Conservation (phyloP, 441 rosid genomes). For the Erodium texanum region DNA sequence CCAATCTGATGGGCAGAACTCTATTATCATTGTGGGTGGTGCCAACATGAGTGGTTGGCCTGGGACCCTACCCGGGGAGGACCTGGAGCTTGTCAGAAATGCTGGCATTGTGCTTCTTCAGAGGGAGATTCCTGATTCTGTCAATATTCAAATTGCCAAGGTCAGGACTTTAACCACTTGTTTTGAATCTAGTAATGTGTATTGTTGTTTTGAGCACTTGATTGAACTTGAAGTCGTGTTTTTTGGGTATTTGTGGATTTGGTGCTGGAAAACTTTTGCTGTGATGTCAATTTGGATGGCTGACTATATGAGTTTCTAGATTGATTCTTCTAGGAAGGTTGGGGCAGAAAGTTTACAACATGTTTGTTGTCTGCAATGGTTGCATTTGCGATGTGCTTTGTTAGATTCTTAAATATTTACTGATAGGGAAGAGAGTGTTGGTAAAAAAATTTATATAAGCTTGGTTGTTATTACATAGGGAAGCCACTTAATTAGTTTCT, state of each 20-base stretch:
- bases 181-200: not conserved
- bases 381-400: not conserved
- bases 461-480: not conserved
- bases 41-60: slow-evolving; percentile 82
- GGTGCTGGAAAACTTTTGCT: not conserved
- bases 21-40: slow-evolving; percentile 84
- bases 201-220: not conserved
- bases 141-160: slow-evolving; percentile 79
- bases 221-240: not conserved
- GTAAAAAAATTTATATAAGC: not conserved
- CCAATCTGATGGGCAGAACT: slow-evolving; percentile 73
- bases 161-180: slow-evolving; percentile 24
- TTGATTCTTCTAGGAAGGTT: not conserved
- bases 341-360: not conserved
- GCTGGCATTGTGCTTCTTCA: slow-evolving; percentile 84
- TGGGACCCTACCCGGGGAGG: slow-evolving; percentile 35
- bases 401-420: not conserved
- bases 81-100: slow-evolving; percentile 50
- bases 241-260: not conserved
- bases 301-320: not conserved
- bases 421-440: not conserved
- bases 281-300: not conserved
- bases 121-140: slow-evolving; percentile 81
- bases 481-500: not conserved
- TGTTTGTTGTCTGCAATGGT: not conserved